Evolutionary conservation across 805 yeast genomes (phyloP).

Genomic region (Saccharomycopsis sp.): DNA sequence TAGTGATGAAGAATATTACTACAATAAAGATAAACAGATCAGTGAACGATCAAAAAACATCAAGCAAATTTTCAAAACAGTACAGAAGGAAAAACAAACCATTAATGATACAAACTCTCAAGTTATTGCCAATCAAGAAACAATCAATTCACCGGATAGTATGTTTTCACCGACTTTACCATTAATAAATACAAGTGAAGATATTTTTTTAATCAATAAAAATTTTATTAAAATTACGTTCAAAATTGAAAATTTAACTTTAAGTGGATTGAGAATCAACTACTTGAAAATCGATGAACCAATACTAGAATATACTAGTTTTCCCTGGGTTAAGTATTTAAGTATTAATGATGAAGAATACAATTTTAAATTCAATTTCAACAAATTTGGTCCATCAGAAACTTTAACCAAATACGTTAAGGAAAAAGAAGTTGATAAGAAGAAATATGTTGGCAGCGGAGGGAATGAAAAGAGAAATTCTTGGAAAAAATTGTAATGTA

Average conservation of each 20-base stretch:
- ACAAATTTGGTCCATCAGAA: slow-evolving; percentile 13
- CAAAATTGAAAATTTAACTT: slow-evolving; percentile 52
- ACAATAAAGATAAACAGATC: slow-evolving; percentile 1
- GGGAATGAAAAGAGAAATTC: too few species aligned
- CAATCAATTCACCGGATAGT: slow-evolving; percentile 1
- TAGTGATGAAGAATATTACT: slow-evolving; percentile 14
- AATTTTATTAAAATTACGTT: slow-evolving; percentile 41
- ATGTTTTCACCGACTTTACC: slow-evolving; percentile 9
- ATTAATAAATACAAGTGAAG: slow-evolving; percentile 4
- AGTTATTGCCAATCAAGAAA: slow-evolving; percentile 4
- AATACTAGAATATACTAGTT: slow-evolving; percentile 49
- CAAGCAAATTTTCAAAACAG: slow-evolving; percentile 13
- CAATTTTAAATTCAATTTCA: slow-evolving; percentile 17
- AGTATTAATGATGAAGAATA: slow-evolving; percentile 33
- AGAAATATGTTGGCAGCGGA: too few species aligned
- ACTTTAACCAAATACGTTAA: slow-evolving; percentile 14
- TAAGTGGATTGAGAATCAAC: slow-evolving; percentile 57
- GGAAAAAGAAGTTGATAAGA: too few species aligned
- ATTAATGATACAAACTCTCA: slow-evolving; percentile 1
- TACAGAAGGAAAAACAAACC: slow-evolving; percentile 14
- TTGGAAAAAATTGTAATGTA: too few species aligned
- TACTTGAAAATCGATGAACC: slow-evolving; percentile 59
- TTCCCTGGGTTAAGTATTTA: slow-evolving; percentile 70
- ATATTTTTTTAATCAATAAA: slow-evolving; percentile 8
- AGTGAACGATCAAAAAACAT: slow-evolving; percentile 10